Base-by-base conservation (phyloP, 1,284 basidiomycete species). In the Boletus sp. region DNA sequence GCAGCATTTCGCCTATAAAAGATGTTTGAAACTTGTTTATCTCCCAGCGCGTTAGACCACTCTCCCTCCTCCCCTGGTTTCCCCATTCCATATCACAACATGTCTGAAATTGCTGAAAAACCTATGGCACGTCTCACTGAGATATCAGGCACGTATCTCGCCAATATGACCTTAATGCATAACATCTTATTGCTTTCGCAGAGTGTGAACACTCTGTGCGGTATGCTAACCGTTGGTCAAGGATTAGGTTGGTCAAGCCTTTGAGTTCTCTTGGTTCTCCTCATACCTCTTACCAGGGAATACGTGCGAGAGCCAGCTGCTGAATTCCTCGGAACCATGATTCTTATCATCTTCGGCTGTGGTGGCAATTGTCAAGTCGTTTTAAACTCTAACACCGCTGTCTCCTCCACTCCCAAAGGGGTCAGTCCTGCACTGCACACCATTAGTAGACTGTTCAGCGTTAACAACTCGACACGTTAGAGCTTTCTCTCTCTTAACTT, bases 321-420 rank as follows among this genome's bases (percentile, higher is more conserved):
- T 4, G 85, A 88, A 63, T 84, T 86, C 57, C 61, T 86, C 38
- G 84, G 82, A 32, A 78, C 80, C 23, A 78, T 80, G 70, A 70
- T 86, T 30, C 69, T 88, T 10, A 71, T 85, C 46, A 74, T 86
- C 44, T 80, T 88, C 49, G 86, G 86, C 19, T 70, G 64, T 44
- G 84, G 81, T 33, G 80, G 78, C 25, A 71, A 80, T 51, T 84
- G 81, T 54, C 85, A 88, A 62, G 77, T 75, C 3, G 72, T 77
- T 32, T 68, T 88, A 16, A 79, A 81, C 9, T 62, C 67, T n/a
- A 75, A 73, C 46, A 39, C 75, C 1, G 65, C 53, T 0, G 81
- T 88, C 8, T 65, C 80, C 8, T 46, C 77, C 3, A 68, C 69
- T n/a, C 74, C 70, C 8, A 79, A 76, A 65, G 86, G 85, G 51